These are phyloP conservation scores for Xylaria sp. DNA, from an alignment of 2,329 filamentous ascomycete genomes.

Conservation along the genomic window DNA sequence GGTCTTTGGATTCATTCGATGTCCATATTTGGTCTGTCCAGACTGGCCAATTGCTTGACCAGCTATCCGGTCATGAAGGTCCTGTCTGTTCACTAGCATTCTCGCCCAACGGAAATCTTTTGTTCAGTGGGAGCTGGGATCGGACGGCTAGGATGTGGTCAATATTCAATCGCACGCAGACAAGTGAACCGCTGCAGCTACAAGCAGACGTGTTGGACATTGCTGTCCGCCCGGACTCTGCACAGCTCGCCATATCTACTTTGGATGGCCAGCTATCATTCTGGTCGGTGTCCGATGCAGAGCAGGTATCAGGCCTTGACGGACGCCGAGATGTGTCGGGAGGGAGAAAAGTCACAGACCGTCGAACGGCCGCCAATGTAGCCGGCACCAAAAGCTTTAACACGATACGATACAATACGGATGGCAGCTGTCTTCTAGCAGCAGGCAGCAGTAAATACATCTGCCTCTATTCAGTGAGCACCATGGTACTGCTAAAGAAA, in stretches of 20 bases:
- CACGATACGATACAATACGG: conserved; percentile 86
- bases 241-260: conserved; percentile 88
- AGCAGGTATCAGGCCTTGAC: conserved; percentile 84
- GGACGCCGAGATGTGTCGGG: conserved; percentile 91
- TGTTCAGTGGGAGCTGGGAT: conserved; percentile 96
- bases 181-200: conserved; percentile 88
- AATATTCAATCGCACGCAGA: conserved; percentile 91
- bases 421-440: conserved; percentile 87
- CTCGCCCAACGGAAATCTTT: conserved; percentile 77
- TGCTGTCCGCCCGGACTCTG: conserved; percentile 84
- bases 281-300: conserved; percentile 87
- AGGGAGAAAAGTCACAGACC: conserved; percentile 84
- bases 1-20: conserved; percentile 93
- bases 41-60: conserved; percentile 91
- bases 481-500: conserved; percentile 89
- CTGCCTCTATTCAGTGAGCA: conserved; percentile 92
- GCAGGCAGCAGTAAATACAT: conserved; percentile 98
- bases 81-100: conserved; percentile 89
- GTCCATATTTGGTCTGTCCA: conserved; percentile 99
- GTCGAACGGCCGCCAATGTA: conserved; percentile 87
- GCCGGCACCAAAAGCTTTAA: conserved; percentile 89
- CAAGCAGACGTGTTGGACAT: conserved; percentile 89
- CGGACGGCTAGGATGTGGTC: conserved; percentile 94
- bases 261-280: conserved; percentile 93
- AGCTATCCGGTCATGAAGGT: conserved; percentile 88